Base-by-base conservation (phyloP, 345 rosid species). In the Pistacia atlantica region DNA sequence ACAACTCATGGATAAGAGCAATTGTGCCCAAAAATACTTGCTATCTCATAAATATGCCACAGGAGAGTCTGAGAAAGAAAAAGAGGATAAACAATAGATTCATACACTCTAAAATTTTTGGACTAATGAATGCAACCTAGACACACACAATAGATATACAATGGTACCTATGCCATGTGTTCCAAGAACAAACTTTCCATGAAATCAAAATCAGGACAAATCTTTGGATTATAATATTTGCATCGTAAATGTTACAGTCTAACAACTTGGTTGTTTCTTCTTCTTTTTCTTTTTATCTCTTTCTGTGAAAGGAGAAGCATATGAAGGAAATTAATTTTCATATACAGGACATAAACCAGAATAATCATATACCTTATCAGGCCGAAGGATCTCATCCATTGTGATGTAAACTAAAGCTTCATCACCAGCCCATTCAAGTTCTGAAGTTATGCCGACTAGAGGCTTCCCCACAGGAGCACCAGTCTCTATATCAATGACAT, bases 311-410 rank as follows among this genome's bases (percentile, higher is more conserved):
- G 18, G 57, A 13, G 57, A 54, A 18, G 57, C 18, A 12, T 13
- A 8, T 28, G 12, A 51, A 11, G 16, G 38, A 4, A 13, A 58
- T 18, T 20, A 46, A 14, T 51, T 42, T 37, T 55, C 49, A n/a
- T 57, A 66, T 56, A 51, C 22, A 75, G 13, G 3, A 57, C 66
- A 28, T 18, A 11, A 54, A 63, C 49, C 1, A 37, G 37, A 62
- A 76, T 25, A 60, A 48, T 37, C 73, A 74, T 80, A 95, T 82
- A 95, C 99, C 96, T 93, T 93, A 81, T 93, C 90, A 49, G 97
- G 89, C 63, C 99, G 92, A 82, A 86, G 92, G 76, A 84, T 90
- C 76, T 90, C 90, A 78, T 95, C 98, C 97, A 92, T 90, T 73
- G 98, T 89, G 13, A 86, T 73, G 72, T 95, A 95, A 71, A 89